Percentiles rank a stretch among this genome's conserved stretches.
phyloP scores from a whole-genome alignment of 1,139 yeast genomes.

The Meyerozyma smithsonii region DNA sequence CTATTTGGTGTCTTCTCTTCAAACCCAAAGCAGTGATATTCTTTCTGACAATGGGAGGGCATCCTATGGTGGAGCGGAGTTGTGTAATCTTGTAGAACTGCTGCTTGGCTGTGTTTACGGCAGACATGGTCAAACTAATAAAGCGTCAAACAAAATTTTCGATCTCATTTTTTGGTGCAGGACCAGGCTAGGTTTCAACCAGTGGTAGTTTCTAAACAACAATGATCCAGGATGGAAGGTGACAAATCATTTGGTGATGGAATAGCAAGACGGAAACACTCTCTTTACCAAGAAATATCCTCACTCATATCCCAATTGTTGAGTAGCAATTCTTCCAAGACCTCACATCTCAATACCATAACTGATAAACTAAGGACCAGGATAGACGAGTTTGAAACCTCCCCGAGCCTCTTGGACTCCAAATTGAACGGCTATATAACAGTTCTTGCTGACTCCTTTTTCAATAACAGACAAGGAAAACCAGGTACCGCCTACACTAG shows the following conservation, averaged over 20 bases:
- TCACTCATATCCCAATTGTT: not conserved
- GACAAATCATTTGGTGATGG: not conserved
- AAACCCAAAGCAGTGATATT: conserved; percentile 75
- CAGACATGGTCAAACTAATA: conserved; percentile 12
- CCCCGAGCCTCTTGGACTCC: conserved; percentile 49
- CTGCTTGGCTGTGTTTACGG: conserved; percentile 8
- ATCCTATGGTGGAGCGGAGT: conserved; percentile 76
- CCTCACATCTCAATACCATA: not conserved
- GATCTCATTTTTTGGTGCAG: not conserved
- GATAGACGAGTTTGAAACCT: conserved; percentile 48
- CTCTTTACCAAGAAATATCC: not conserved
- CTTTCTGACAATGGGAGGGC: conserved; percentile 64
- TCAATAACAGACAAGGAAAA: conserved; percentile 6
- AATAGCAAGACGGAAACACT: not conserved
- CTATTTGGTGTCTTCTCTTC: conserved; percentile 65
- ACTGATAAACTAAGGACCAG: not conserved
- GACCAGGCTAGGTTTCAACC: too few relatives aligned
- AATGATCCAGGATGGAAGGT: not conserved
- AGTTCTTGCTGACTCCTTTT: conserved; percentile 24
- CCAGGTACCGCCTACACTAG: conserved; percentile 4
- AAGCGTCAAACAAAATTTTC: not conserved
- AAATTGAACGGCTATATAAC: conserved; percentile 30
- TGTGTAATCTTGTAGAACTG: conserved; percentile 62
- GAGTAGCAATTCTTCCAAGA: not conserved
- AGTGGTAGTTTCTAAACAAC: too few relatives aligned